Percentiles rank a stretch among this genome's conserved stretches.
These are phyloP conservation scores for Daldinia vernicosa DNA, from an alignment of 495 filamentous ascomycete genomes.

Conservation along the genomic window DNA sequence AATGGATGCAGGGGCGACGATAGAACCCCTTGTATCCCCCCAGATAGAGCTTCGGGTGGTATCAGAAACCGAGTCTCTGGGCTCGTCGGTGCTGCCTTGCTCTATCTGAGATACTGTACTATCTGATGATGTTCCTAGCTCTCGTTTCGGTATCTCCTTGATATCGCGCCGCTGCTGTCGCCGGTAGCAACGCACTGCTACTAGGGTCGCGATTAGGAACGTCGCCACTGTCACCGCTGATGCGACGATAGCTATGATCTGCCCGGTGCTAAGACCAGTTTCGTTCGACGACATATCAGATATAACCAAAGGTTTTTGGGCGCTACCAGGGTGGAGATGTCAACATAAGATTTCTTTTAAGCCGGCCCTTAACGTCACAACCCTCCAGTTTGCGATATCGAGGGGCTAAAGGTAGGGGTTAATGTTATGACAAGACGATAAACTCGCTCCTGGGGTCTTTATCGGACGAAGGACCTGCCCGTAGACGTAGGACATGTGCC, in stretches of 20 bases:
- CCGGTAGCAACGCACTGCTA: conserved; percentile 25
- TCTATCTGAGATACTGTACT: background rate
- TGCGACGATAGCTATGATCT: conserved; percentile 19
- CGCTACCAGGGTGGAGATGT: background rate
- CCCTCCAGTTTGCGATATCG: background rate
- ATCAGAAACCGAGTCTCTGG: conserved; percentile 12
- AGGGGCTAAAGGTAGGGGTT: background rate
- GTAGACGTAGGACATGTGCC: background rate
- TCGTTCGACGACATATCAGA: conserved; percentile 6
- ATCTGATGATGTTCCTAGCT: background rate
- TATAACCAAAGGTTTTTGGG: background rate
- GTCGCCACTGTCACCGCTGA: conserved; percentile 2
- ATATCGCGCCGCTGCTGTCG: background rate
- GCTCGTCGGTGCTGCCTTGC: background rate
- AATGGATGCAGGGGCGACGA: conserved; percentile 7
- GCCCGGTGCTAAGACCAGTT: conserved; percentile 5
- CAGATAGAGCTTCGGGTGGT: conserved; percentile 32
- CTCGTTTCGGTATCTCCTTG: conserved; percentile 18
- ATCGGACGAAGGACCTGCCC: background rate
- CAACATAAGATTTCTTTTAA: background rate
- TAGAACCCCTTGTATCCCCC: conserved; percentile 12
- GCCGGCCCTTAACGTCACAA: background rate
- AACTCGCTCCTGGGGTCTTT: background rate
- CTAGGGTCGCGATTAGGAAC: conserved; percentile 2
- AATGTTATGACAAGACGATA: background rate